phyloP scores from a whole-genome alignment of 1,284 basidiomycete species.

The Leccinum solheimii region DNA sequence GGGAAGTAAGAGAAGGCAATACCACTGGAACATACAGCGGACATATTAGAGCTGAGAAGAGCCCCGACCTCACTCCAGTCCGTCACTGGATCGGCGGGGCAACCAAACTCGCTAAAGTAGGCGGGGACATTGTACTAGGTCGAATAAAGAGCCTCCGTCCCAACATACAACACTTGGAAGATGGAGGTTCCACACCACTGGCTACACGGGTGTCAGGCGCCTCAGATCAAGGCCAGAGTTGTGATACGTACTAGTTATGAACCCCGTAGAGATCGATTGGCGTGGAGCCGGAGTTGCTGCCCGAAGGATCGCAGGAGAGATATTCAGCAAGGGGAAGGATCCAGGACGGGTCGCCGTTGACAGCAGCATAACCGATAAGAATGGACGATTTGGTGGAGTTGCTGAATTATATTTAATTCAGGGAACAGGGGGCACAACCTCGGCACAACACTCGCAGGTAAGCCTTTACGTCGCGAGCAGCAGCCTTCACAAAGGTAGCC shows the following conservation, averaged over 20 bases:
- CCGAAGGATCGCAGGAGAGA: slow-evolving; percentile 72
- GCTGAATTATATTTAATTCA: slow-evolving; percentile 36
- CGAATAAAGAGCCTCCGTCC: slow-evolving; percentile 54
- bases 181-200: slow-evolving; percentile 79
- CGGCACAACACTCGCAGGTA: slow-evolving; percentile 62
- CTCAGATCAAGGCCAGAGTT: slow-evolving; percentile 5
- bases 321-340: slow-evolving; percentile 75
- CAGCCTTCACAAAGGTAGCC: slow-evolving; percentile 86
- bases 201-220: slow-evolving; percentile 38
- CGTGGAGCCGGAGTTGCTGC: slow-evolving; percentile 53
- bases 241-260: slow-evolving; percentile 67
- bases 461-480: slow-evolving; percentile 84
- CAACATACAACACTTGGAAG: slow-evolving; percentile 56
- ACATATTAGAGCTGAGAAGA: slow-evolving; percentile 74
- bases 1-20: slow-evolving; percentile 90
- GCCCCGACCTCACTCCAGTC: slow-evolving; percentile 80
- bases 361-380: slow-evolving; percentile 84
- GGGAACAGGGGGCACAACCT: not conserved
- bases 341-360: slow-evolving; percentile 72
- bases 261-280: slow-evolving; percentile 85
- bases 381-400: slow-evolving; percentile 65
- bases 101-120: slow-evolving; percentile 92
- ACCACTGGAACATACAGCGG: slow-evolving; percentile 83
- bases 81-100: slow-evolving; percentile 63
- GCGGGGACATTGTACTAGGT: slow-evolving; percentile 72